Evolutionary conservation across 2,329 filamentous ascomycete genomes (phyloP), one percentile per base, ranked within the genome.

Genomic region (Endothia cerciana): DNA sequence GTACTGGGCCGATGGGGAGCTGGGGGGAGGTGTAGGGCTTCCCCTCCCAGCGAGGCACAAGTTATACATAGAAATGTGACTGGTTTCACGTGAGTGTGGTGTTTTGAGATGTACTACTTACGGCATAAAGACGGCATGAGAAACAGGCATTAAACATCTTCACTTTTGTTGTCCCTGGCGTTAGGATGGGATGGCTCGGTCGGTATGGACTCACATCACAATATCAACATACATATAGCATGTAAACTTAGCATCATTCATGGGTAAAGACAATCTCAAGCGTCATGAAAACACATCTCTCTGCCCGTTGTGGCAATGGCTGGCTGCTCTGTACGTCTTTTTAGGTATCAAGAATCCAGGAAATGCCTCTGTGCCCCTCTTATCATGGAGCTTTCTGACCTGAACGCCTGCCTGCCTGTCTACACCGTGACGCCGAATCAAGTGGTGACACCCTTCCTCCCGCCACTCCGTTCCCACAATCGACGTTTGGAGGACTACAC

Each of bases 11-110:
- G 10, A 87, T 91, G 82, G 91, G 91, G 19, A 89, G 86, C 71
- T 95, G 92, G 92, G 91, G 91, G 11, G 92, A 94, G 78, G 86
- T 91, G 33, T 90, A 71, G 77, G 56, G 25, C 17, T n/a, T 13
- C 36, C 10, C 58, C 30, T 17, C n/a, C 15, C 6, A 41, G 25
- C 13, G 10, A 40, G 33, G n/a, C 17, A 55, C 22, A 36, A 36
- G 28, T 8, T 11, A 55, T 30, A 55, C 15, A 30, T 33, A 36
- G 11, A 17, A 8, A 28, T 36, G 45, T 28, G 45, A 25, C 4
- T 25, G 1, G 11, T 47, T 15, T 10, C 45, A 28, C 5, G 10
- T 3, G 22, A n/a, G 45, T 10, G 22, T 28, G 22, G 13, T 15
- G 13, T 51, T 51, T n/a, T 15, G 47, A 17, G 47, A 7, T 28